Percentiles rank a stretch among this genome's conserved stretches.
These are phyloP conservation scores for Phialophora macrospora DNA, from an alignment of 2,329 filamentous ascomycete species.

Conservation along the genomic window DNA sequence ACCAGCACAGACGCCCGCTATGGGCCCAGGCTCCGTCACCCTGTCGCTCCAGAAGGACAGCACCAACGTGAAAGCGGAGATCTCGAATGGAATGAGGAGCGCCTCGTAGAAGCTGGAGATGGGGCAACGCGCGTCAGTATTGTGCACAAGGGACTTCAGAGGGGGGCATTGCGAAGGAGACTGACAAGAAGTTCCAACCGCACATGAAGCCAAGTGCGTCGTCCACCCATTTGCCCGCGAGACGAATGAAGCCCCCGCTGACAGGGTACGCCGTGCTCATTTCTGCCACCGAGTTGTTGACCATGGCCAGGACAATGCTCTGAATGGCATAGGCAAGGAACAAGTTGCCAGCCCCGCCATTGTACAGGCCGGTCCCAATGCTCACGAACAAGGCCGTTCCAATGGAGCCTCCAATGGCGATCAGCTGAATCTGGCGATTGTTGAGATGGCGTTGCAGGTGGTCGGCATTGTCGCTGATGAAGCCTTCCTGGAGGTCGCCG, in stretches of 20 bases:
- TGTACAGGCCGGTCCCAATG: slow-evolving; percentile 43
- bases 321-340: slow-evolving; percentile 45
- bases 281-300: slow-evolving; percentile 49
- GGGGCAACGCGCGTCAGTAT: background rate
- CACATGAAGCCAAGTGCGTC: slow-evolving; percentile 51
- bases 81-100: slow-evolving; percentile 50
- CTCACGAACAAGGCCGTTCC: slow-evolving; percentile 45
- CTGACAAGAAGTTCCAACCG: slow-evolving; percentile 54
- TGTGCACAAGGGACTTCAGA: background rate
- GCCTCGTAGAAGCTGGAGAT: slow-evolving; percentile 46
- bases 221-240: slow-evolving; percentile 51
- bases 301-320: slow-evolving; percentile 41
- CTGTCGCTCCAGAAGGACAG: slow-evolving; percentile 48
- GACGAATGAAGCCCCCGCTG: slow-evolving; percentile 50
- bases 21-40: slow-evolving; percentile 39
- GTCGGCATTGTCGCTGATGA: slow-evolving; percentile 10
- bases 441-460: slow-evolving; percentile 13
- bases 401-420: slow-evolving; percentile 48
- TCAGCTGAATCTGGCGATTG: slow-evolving; percentile 46
- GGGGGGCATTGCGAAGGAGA: background rate
- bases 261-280: slow-evolving; percentile 49
- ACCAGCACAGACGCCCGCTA: slow-evolving; percentile 45
- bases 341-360: slow-evolving; percentile 44
- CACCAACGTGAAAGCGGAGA: slow-evolving; percentile 49
- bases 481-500: slow-evolving; percentile 7